Evolutionary conservation across 2,329 filamentous ascomycete species (phyloP), one percentile per base, ranked within the genome.

Genomic region (Claviceps cyperi): DNA sequence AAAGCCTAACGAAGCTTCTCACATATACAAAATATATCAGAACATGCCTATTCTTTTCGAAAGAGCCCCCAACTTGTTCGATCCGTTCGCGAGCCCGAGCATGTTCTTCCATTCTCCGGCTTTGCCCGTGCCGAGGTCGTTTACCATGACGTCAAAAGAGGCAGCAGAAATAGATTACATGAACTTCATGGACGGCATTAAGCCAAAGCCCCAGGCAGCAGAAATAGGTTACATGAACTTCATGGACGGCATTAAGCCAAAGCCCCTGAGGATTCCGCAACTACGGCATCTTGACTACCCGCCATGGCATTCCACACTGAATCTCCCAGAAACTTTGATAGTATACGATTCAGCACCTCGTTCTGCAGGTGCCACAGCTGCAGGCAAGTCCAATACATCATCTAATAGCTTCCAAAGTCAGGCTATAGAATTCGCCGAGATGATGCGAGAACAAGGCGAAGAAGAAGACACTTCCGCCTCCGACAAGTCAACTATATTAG

Each of bases 21-120:
- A 66, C 48, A 58, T 74, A 32, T 59, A 65, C 14, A 51, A 62
- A 39, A 53, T 77, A 24, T 61, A 66, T 39, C 54, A 62, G 6
- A 61, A 64, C 35, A 53, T 69, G 28, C 60, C 64, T 0, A 53
- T 51, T 4, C 65, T 80, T n/a, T 83, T 83, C 57, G 54, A 55
- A 9, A 56, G 54, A 0, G 76, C 78, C 0, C 59, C 59, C 1
- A 62, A 74, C 51, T 60, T 80, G 32, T 81, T 83, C 53, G 80
- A 83, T 55, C 62, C 74, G 0, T 83, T 82, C 59, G 76, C 71
- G 5, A 80, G 76, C 52, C 70, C 80, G 0, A 67, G 69, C 48
- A 66, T 82, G 1, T 75, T 82, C 57, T 81, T 83, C 56, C 75
- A 75, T 47, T 74, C 69, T 0, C 62, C 78, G 0, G 74, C 73